Evolutionary conservation across 305 asterid genomes (phyloP).

Genomic region (Solanum aculeatissimum): DNA sequence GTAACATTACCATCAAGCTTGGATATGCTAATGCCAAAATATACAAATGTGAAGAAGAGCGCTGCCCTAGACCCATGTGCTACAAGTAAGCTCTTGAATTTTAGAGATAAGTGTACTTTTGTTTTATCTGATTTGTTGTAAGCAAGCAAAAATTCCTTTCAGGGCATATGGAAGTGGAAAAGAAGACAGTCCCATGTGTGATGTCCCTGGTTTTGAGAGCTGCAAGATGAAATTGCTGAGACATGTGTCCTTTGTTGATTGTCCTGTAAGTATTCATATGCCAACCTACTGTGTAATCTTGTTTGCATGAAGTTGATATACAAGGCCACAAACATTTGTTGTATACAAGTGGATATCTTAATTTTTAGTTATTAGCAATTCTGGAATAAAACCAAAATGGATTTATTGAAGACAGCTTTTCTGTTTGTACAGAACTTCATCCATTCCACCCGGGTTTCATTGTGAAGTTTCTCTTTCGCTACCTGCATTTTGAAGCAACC

Average conservation of each 20-base stretch:
- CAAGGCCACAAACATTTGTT: not conserved
- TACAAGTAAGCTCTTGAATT: constrained; percentile 59
- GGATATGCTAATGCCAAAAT: constrained; percentile 99
- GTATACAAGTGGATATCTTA: not conserved
- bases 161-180: constrained; percentile 99
- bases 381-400: not conserved
- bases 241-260: constrained; percentile 95
- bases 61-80: constrained; percentile 88
- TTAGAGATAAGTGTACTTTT: not conserved
- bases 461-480: not conserved
- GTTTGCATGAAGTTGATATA: not conserved
- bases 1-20: constrained; percentile 93
- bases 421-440: not conserved
- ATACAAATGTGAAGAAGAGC: constrained; percentile 86
- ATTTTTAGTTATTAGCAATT: not conserved
- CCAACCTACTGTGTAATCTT: not conserved
- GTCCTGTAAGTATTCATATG: constrained; percentile 55
- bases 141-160: constrained; percentile 2
- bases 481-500: not conserved
- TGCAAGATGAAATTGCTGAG: constrained; percentile 80
- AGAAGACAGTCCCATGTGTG: constrained; percentile 92
- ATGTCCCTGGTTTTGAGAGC: constrained; percentile 95
- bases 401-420: not conserved
- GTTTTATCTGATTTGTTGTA: not conserved
- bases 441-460: not conserved